Evolutionary conservation across 2,329 filamentous ascomycete species (phyloP), one percentile per base, ranked within the genome.

Genomic region (Polytolypa hystricis): DNA sequence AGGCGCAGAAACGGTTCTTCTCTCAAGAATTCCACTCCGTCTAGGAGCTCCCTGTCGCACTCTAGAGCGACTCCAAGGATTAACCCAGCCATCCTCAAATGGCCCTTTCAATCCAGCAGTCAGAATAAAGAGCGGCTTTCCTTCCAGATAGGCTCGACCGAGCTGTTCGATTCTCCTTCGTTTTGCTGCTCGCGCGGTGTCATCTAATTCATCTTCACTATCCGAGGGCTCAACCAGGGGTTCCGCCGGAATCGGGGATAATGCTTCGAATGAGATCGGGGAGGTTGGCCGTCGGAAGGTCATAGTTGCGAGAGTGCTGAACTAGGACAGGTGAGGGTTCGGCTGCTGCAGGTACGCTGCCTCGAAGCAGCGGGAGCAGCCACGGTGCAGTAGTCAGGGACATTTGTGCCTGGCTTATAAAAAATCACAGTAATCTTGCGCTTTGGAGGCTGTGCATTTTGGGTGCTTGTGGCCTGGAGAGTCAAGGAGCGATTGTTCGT

Each of bases 61-160:
- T n/a, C n/a, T n/a, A n/a, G n/a, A n/a, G 7, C 21, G 21, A 25
- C 42, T 54, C 66, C 66, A 69, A 2, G 65, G 66, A 44, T 69
- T 69, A 4, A 46, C 43, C 66, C 66, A 70, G 17, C 47, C 55
- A 16, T 55, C 41, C 4, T 61, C 55, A 20, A 70, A 63, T 1
- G 65, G 65, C 0, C 66, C 66, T 29, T 52, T 57, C 14, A 70
- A 50, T 6, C 56, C 56, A 9, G 66, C 65, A 4, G 59, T 65
- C 8, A 64, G 48, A 30, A 70, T 67, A 38, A 65, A 67, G 7
- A 65, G 48, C 11, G 56, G 54, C 18, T 53, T 49, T 17, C 65
- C 65, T 21, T 59, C 47, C 26, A 66, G 47, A 48, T 68, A 67
- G 6, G 57, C 51, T 30, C 54, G 54, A 12, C 51, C 65, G 20